A percentile compares a stretch with the other conserved stretches of the same genome.
phyloP scores from a whole-genome alignment of 805 yeast genomes.

The Saturnispora serradocipensis region DNA sequence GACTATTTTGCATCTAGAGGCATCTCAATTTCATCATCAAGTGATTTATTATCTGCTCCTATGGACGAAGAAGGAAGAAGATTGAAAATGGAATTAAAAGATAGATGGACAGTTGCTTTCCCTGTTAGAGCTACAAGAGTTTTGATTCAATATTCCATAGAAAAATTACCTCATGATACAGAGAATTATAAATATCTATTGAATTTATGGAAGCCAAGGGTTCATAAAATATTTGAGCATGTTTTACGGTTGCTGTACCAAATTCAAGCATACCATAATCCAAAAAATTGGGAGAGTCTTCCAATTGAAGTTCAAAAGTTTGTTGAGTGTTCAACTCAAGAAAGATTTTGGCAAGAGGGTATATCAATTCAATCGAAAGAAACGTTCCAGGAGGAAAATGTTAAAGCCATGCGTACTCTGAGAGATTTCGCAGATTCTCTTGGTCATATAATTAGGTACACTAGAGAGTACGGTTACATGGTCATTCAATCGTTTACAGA shows the following conservation, averaged over 20 bases:
- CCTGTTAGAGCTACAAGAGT: constrained; percentile 95
- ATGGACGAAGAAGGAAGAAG: constrained; percentile 86
- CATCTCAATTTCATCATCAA: constrained; percentile 67
- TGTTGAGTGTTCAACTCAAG: constrained; percentile 82
- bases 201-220: constrained; percentile 84
- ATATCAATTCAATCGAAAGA: constrained; percentile 90
- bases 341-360: constrained; percentile 98
- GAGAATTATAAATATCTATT: constrained; percentile 64
- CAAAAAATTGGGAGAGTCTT: constrained; percentile 79
- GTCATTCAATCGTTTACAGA: constrained; percentile 86
- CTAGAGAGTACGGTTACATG: constrained; percentile 89
- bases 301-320: constrained; percentile 88
- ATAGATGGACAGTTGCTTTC: constrained; percentile 88
- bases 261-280: constrained; percentile 90
- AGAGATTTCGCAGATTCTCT: constrained; percentile 97
- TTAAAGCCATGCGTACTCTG: constrained; percentile 85
- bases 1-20: constrained; percentile 79
- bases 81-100: constrained; percentile 69
- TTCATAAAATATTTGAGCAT: constrained; percentile 86
- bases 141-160: constrained; percentile 91
- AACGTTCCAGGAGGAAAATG: constrained; percentile 88
- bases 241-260: constrained; percentile 80
- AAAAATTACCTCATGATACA: constrained; percentile 72
- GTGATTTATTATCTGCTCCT: constrained; percentile 64
- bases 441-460: constrained; percentile 90